Conservation (phyloP, 441 rosid genomes). For the Euphorbia schlechtendalii region DNA sequence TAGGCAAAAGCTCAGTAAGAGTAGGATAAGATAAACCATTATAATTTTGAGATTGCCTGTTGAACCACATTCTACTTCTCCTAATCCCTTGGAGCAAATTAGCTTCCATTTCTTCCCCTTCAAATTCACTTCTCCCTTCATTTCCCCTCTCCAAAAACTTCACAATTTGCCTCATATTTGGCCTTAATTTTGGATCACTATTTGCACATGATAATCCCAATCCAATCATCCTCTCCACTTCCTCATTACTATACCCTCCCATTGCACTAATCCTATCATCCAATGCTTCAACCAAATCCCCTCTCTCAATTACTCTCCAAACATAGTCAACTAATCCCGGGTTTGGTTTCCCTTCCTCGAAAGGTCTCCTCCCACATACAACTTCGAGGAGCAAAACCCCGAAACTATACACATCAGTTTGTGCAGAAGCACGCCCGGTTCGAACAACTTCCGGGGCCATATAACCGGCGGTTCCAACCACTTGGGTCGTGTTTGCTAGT, state of each 20-base stretch:
- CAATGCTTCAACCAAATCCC: constrained; percentile 28
- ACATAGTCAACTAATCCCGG: constrained; percentile 49
- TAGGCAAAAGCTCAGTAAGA: constrained; percentile 27
- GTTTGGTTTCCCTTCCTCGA: constrained; percentile 53
- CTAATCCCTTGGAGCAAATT: constrained; percentile 31
- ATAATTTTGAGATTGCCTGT: neutral
- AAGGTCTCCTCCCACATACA: constrained; percentile 65
- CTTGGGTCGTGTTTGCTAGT: constrained; percentile 48
- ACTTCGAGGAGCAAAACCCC: constrained; percentile 62
- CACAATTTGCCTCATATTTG: constrained; percentile 67
- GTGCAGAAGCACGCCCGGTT: constrained; percentile 52
- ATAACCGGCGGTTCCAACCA: constrained; percentile 67
- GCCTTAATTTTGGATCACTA: constrained; percentile 47
- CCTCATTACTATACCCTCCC: constrained; percentile 28
- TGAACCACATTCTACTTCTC: constrained; percentile 16
- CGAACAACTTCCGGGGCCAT: constrained; percentile 62
- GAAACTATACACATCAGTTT: constrained; percentile 54
- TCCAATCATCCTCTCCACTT: constrained; percentile 44
- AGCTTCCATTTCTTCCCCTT: constrained; percentile 27
- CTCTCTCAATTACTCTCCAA: constrained; percentile 43
- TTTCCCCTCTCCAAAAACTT: constrained; percentile 44
- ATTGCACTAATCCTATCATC: constrained; percentile 32
- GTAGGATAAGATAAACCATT: constrained; percentile 31
- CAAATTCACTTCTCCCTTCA: constrained; percentile 15
- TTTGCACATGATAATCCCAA: constrained; percentile 59